Conservation (phyloP, 2,329 filamentous ascomycete genomes). For the Plectosphaerella sp. region DNA sequence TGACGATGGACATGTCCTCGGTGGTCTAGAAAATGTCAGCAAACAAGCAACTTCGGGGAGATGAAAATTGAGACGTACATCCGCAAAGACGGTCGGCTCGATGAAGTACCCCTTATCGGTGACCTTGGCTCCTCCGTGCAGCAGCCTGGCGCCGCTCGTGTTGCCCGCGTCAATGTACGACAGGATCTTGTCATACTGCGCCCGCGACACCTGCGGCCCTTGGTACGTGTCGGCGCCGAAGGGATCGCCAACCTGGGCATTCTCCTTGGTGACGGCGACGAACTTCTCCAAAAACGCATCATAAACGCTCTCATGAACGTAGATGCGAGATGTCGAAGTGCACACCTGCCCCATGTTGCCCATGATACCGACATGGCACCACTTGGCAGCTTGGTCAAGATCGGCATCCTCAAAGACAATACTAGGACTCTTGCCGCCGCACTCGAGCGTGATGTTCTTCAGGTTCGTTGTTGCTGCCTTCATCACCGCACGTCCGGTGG, state of each 20-base stretch:
- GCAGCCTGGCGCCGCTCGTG: slow-evolving; percentile 55
- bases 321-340: slow-evolving; percentile 52
- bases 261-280: slow-evolving; percentile 44
- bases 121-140: slow-evolving; percentile 41
- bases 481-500: slow-evolving; percentile 64
- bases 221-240: slow-evolving; percentile 59
- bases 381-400: slow-evolving; percentile 57
- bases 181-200: slow-evolving; percentile 60
- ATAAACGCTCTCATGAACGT: slow-evolving; percentile 51
- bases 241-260: slow-evolving; percentile 57
- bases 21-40: slow-evolving; percentile 2
- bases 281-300: slow-evolving; percentile 58
- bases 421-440: slow-evolving; percentile 53
- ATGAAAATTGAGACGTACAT: too few relatives aligned
- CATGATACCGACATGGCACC: slow-evolving; percentile 32
- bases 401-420: slow-evolving; percentile 56
- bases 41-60: too few relatives aligned
- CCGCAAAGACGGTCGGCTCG: slow-evolving; percentile 15
- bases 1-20: slow-evolving; percentile 20
- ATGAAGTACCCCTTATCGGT: slow-evolving; percentile 18
- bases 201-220: slow-evolving; percentile 61
- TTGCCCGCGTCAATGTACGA: slow-evolving; percentile 62
- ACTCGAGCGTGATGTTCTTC: slow-evolving; percentile 55
- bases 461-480: slow-evolving; percentile 56
- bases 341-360: slow-evolving; percentile 57